Percentiles rank a stretch among this genome's conserved stretches.
Conservation (phyloP, 2,329 filamentous ascomycete species). For the Paradendryphiella salina region DNA sequence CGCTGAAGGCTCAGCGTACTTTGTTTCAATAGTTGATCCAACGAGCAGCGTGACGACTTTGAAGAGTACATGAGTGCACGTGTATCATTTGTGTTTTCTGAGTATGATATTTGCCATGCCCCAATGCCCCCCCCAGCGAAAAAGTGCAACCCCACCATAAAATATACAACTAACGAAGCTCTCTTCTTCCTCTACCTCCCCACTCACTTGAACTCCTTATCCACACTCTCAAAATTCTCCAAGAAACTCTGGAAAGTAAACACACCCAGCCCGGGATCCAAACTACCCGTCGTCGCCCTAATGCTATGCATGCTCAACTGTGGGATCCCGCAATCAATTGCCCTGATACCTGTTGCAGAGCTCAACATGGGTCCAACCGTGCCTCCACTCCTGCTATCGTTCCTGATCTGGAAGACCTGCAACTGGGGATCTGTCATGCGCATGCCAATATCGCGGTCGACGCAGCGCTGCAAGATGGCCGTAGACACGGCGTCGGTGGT, state of each 20-base stretch:
- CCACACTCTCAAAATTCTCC: constrained; percentile 81
- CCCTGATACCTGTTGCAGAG: constrained; percentile 75
- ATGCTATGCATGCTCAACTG: constrained; percentile 95
- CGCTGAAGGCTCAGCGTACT: constrained; percentile 1
- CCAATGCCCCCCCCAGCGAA: neutral
- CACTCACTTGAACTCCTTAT: constrained; percentile 68
- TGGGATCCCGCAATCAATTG: constrained; percentile 85
- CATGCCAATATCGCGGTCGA: constrained; percentile 60
- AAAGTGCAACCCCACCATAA: neutral
- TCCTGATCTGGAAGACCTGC: constrained; percentile 93
- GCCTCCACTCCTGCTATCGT: constrained; percentile 84
- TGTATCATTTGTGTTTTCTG: neutral
- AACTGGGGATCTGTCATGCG: constrained; percentile 58
- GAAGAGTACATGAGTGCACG: neutral
- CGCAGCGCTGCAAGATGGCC: constrained; percentile 76
- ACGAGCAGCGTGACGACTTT: neutral
- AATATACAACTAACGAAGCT: neutral
- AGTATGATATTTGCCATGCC: neutral
- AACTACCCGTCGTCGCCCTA: constrained; percentile 79
- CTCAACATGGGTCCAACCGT: constrained; percentile 94
- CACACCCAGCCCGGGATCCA: constrained; percentile 86
- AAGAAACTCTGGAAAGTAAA: constrained; percentile 89
- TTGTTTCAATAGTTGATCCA: constrained; percentile 5
- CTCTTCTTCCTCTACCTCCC: no score
- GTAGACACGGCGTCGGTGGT: constrained; percentile 88